Evolutionary conservation across 192 early-diverging fungal genomes (phyloP).

Genomic region (Entophlyctis luteolus): DNA sequence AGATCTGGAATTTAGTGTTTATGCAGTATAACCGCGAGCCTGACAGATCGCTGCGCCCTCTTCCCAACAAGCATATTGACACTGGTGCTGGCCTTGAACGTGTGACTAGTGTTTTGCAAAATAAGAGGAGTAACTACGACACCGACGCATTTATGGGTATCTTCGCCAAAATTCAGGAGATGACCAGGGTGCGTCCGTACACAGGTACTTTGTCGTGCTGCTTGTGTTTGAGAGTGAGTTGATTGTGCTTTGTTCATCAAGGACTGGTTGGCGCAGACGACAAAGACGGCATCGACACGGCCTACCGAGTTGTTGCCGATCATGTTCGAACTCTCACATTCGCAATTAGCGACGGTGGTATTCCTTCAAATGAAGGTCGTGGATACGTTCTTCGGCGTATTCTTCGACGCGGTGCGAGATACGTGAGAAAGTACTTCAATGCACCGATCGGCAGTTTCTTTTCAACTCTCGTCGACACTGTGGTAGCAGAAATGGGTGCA

Average conservation of each 20-base stretch:
- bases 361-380: slow-evolving; percentile 96
- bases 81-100: slow-evolving; percentile 97
- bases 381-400: slow-evolving; percentile 97
- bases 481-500: slow-evolving; percentile 85
- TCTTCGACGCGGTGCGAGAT: slow-evolving; percentile 88
- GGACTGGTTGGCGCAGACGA: slow-evolving; percentile 77
- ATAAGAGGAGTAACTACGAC: slow-evolving; percentile 96
- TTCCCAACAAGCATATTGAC: slow-evolving; percentile 97
- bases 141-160: slow-evolving; percentile 87
- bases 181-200: slow-evolving; percentile 83
- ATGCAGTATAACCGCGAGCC: slow-evolving; percentile 98
- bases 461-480: slow-evolving; percentile 84
- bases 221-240: too few species aligned
- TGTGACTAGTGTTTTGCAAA: slow-evolving; percentile 88
- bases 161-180: slow-evolving; percentile 76
- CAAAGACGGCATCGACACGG: slow-evolving; percentile 92
- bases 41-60: slow-evolving; percentile 75
- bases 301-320: slow-evolving; percentile 97
- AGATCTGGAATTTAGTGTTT: slow-evolving; percentile 99
- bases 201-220: slow-evolving; percentile 55
- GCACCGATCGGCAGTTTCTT: slow-evolving; percentile 91
- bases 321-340: slow-evolving; percentile 95
- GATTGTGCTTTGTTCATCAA: not conserved
- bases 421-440: slow-evolving; percentile 87
- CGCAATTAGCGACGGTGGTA: slow-evolving; percentile 91